These are phyloP conservation scores for Tolypocladium endophyticum DNA, from an alignment of 2,329 filamentous ascomycete species.

Conservation along the genomic window DNA sequence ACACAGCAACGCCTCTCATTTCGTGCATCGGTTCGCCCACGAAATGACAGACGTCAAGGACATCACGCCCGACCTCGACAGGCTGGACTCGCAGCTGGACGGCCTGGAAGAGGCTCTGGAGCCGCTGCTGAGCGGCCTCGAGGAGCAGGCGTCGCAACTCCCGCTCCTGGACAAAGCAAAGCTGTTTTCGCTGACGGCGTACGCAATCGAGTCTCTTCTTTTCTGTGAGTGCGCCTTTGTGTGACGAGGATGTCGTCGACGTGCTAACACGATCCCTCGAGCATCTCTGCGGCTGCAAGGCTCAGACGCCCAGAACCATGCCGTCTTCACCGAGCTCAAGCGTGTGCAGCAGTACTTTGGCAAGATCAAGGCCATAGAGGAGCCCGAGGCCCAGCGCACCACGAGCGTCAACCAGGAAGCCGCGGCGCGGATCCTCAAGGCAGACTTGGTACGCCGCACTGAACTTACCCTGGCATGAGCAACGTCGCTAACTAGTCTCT, in stretches of 20 bases:
- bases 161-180: conserved; percentile 94
- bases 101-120: conserved; percentile 62
- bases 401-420: conserved; percentile 61
- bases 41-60: conserved; percentile 37
- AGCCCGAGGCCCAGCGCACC: conserved; percentile 41
- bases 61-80: conserved; percentile 57
- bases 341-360: conserved; percentile 85
- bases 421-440: conserved; percentile 70
- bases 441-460: conserved; percentile 53
- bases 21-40: neutral
- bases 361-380: conserved; percentile 76
- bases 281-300: conserved; percentile 72
- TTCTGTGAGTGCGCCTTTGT: conserved; percentile 52
- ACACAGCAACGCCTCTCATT: neutral
- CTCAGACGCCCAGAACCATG: conserved; percentile 70
- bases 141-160: conserved; percentile 62
- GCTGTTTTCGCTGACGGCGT: conserved; percentile 77
- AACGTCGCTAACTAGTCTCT: conserved; percentile 2
- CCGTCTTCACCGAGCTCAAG: conserved; percentile 75
- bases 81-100: conserved; percentile 70
- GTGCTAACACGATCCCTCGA: neutral
- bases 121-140: conserved; percentile 61
- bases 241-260: neutral
- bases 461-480: neutral
- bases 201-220: conserved; percentile 80